A percentile compares a stretch with the other conserved stretches of the same genome.
phyloP scores from a whole-genome alignment of 352 stramenopile species.

The Hyaloperonospora arabidopsidis region DNA sequence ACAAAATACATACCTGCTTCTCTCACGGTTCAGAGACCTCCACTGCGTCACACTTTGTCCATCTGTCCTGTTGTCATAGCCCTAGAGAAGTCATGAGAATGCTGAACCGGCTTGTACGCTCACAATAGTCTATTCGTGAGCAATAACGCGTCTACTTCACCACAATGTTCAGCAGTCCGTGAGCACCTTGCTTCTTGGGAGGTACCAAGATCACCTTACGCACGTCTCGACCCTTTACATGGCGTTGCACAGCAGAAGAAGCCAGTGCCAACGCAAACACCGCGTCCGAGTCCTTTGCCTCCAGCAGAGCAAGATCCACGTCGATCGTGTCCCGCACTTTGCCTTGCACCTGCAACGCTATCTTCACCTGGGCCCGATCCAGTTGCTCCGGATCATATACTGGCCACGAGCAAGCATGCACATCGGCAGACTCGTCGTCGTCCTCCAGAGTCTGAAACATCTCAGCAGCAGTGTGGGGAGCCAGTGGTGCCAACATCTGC shows the following conservation, averaged over 20 bases:
- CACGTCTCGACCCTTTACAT: conserved; percentile 55
- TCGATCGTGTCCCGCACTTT: conserved; percentile 69
- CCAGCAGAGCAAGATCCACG: conserved; percentile 40
- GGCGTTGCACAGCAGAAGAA: conserved; percentile 52
- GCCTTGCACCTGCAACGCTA: conserved; percentile 75
- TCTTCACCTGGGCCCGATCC: conserved; percentile 63
- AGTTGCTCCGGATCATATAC: conserved; percentile 48
- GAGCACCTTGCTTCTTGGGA: conserved; percentile 71
- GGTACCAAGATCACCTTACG: conserved; percentile 70
- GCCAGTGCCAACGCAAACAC: conserved; percentile 55
- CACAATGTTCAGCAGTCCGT: conserved; percentile 78
- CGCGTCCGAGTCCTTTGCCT: conserved; percentile 44
- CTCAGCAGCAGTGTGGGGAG: conserved; percentile 70
- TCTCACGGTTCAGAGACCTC: too few species aligned
- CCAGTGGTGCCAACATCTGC: conserved; percentile 73
- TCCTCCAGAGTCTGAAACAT: conserved; percentile 60
- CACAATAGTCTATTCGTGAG: conserved; percentile 8
- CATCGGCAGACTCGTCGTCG: conserved; percentile 27
- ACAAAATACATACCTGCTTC: too few species aligned
- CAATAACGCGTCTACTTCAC: conserved; percentile 24
- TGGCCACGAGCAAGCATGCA: conserved; percentile 60
- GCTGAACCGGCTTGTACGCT: too few species aligned
- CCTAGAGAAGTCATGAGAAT: too few species aligned
- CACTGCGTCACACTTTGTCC: too few species aligned
- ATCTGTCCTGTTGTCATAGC: too few species aligned